Base-by-base conservation (phyloP, 208 protist genomes). In the Trypanosoma cruzi region DNA sequence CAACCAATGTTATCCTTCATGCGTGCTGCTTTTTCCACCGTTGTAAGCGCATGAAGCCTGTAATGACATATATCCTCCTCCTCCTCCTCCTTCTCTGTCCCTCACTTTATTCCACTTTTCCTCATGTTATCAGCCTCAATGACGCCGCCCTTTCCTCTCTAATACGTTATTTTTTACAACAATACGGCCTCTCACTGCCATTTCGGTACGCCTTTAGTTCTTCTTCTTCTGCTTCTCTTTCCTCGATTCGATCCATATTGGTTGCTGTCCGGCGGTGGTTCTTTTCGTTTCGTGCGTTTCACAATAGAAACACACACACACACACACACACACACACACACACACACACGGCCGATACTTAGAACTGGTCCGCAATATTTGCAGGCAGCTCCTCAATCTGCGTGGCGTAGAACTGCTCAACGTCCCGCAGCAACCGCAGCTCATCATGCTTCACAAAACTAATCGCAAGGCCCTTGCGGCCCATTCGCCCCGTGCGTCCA, bases 391-490 rank as follows among this genome's bases (percentile, higher is more conserved):
- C 96, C 29, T 99, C 96, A 81, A 99, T 98, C 56, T 89, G 83
- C 7, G 98, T 99, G 22, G 89, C 85, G 82, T 99, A 99, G 68
- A 98, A 99, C 84, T 98, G 88, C 79, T 99, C 97, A 75, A 99
- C 96, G 68, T 99, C 97, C 22, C 88, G 82, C 52, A 99, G 79
- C 49, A 94, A 81, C 26, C 89, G 77, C 54, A 98, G 76, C 71
- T 97, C 86, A 66, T 99, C 98, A 20, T 80, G 84, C 61, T 96
- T 99, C 18, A 99, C 91, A 72, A 99, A 99, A 63, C 98, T 99
- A 79, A 99, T 99, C 54, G 98, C 98, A 16, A 99, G 76, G 60
- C 98, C 98, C 55, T 99, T 99, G 46, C 99, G 83, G 4, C 99
- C 99, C 77, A 99, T 99, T 62, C 99, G 94, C 48, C 97, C 98